A percentile compares a stretch with the other conserved stretches of the same genome.
phyloP scores from a whole-genome alignment of 805 yeast species.

The Hanseniaspora mollemarum region DNA sequence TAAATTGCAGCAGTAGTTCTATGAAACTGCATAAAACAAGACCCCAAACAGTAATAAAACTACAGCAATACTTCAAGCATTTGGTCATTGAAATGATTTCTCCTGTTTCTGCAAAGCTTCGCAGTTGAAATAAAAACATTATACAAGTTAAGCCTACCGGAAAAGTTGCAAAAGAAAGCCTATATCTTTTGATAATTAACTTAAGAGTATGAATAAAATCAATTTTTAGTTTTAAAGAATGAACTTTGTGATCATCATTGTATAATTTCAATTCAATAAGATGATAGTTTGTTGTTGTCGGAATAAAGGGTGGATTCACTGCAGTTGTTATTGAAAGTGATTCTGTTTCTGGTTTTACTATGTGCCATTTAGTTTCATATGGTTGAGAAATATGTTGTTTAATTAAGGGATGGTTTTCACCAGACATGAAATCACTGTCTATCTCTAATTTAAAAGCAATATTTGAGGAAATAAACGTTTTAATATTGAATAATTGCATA shows the following conservation, averaged over 20 bases:
- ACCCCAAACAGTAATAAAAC: conserved; percentile 5
- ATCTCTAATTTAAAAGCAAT: conserved; percentile 11
- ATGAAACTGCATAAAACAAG: conserved; percentile 17
- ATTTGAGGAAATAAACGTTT: neutral
- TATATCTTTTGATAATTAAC: conserved; percentile 59
- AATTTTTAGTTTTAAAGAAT: conserved; percentile 19
- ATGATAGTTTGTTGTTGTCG: conserved; percentile 35
- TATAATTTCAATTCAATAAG: conserved; percentile 39
- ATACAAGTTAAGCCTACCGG: conserved; percentile 46
- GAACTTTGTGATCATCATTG: conserved; percentile 21
- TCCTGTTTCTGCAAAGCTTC: conserved; percentile 19
- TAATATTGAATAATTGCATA: conserved; percentile 8
- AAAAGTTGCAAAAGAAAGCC: conserved; percentile 61
- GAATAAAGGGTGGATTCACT: conserved; percentile 3
- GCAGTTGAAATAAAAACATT: conserved; percentile 29
- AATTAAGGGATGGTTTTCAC: conserved; percentile 46
- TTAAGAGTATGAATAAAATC: conserved; percentile 41
- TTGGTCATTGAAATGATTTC: conserved; percentile 26
- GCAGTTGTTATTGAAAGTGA: conserved; percentile 23
- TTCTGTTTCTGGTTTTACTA: neutral
- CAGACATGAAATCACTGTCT: neutral
- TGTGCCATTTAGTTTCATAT: conserved; percentile 70
- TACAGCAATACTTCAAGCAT: neutral
- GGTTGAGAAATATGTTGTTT: conserved; percentile 58
- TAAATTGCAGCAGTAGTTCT: conserved; percentile 30